Evolutionary conservation across 148 eudicot genomes (phyloP).

Genomic region (Amaranthus cruentus): DNA sequence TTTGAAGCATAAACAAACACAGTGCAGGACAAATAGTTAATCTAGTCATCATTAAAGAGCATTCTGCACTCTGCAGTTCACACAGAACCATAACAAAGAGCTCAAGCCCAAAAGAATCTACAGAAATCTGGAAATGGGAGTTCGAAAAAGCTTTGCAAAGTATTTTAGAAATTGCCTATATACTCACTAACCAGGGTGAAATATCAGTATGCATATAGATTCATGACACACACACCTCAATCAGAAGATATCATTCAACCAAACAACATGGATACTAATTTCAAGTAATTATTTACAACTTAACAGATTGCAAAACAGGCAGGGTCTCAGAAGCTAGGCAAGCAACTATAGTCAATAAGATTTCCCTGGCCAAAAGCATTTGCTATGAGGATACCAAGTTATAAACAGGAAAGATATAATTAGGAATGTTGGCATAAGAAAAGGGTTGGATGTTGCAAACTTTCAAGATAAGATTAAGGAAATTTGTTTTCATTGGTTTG

Average conservation of each 20-base stretch:
- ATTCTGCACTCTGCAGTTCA: neutral
- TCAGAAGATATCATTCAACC: neutral
- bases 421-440: too few relatives aligned
- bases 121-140: neutral
- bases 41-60: too few relatives aligned
- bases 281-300: neutral
- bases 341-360: too few relatives aligned
- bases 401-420: too few relatives aligned
- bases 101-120: neutral
- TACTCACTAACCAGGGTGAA: neutral
- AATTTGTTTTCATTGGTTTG: too few relatives aligned
- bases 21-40: neutral
- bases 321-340: too few relatives aligned
- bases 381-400: too few relatives aligned
- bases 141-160: neutral
- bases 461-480: too few relatives aligned
- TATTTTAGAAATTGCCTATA: neutral
- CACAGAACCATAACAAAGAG: neutral
- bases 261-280: neutral
- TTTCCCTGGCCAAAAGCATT: too few relatives aligned
- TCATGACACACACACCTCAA: neutral
- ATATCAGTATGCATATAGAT: neutral
- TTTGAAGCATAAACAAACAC: neutral
- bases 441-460: too few relatives aligned
- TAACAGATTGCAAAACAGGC: too few relatives aligned